Evolutionary conservation across 2,329 filamentous ascomycete genomes (phyloP).

Genomic region (Venturia nashicola): DNA sequence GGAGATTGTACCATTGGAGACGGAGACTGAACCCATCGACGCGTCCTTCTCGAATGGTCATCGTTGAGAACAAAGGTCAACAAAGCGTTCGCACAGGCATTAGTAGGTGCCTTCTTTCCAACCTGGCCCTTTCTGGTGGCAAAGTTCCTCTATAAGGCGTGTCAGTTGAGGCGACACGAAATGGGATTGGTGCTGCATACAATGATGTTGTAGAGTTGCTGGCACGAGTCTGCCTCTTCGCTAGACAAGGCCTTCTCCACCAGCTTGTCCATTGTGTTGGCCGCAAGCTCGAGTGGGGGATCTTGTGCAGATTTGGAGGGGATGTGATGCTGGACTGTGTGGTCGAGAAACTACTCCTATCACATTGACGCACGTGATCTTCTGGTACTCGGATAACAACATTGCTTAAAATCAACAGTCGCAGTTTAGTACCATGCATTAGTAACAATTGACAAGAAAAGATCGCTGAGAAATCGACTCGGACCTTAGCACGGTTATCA

Average conservation of each 20-base stretch:
- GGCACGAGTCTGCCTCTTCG: not conserved
- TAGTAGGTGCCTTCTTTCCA: not conserved
- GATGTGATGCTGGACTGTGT: not conserved
- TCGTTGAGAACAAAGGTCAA: not conserved
- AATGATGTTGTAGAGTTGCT: slow-evolving; percentile 1
- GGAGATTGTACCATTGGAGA: not conserved
- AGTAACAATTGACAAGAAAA: too few relatives aligned
- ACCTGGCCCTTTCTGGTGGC: not conserved
- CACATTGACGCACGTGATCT: not conserved
- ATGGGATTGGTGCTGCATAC: not conserved
- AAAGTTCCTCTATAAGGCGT: not conserved
- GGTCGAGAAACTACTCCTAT: not conserved
- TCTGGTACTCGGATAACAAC: too few relatives aligned
- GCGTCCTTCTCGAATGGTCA: not conserved
- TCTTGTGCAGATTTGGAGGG: not conserved
- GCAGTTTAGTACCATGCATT: too few relatives aligned
- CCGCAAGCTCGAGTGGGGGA: not conserved
- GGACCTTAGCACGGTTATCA: too few relatives aligned
- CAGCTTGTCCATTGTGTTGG: slow-evolving; percentile 2
- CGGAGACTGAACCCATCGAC: not conserved
- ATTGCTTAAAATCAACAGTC: too few relatives aligned
- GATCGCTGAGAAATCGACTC: too few relatives aligned
- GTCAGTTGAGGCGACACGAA: not conserved
- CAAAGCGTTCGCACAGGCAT: not conserved
- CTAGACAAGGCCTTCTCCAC: not conserved